These are phyloP conservation scores for Chaetoceros muelleri DNA, from an alignment of 108 stramenopile species.

Conservation along the genomic window DNA sequence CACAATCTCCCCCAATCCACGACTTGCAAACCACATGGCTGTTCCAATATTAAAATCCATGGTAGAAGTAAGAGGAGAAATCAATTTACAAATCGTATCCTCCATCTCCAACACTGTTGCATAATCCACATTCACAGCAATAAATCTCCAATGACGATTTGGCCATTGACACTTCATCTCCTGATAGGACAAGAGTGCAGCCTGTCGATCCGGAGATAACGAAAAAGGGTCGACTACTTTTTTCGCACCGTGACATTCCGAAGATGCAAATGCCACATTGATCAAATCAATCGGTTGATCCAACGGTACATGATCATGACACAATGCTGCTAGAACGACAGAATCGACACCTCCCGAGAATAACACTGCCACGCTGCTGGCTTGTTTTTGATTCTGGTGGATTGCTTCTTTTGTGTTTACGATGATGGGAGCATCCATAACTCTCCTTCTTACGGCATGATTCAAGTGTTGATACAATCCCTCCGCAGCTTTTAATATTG, in stretches of 20 bases:
- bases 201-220: slow-evolving; percentile 79
- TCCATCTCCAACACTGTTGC: slow-evolving; percentile 53
- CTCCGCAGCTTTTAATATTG: slow-evolving; percentile 24
- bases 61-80: slow-evolving; percentile 53
- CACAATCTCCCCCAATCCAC: slow-evolving; percentile 39
- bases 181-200: slow-evolving; percentile 61
- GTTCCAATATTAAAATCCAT: slow-evolving; percentile 97
- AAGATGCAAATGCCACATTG: slow-evolving; percentile 74
- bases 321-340: slow-evolving; percentile 82
- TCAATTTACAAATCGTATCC: slow-evolving; percentile 43
- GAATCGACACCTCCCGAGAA: slow-evolving; percentile 98
- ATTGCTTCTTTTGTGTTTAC: no score
- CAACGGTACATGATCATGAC: slow-evolving; percentile 47
- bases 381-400: slow-evolving; percentile 4
- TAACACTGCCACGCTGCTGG: slow-evolving; percentile 63
- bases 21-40: slow-evolving; percentile 91
- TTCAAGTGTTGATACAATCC: slow-evolving; percentile 25
- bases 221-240: not conserved
- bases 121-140: slow-evolving; percentile 64
- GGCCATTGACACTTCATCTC: slow-evolving; percentile 60
- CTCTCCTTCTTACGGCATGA: slow-evolving; percentile 48
- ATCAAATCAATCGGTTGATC: slow-evolving; percentile 68
- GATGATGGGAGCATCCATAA: slow-evolving; percentile 24
- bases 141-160: slow-evolving; percentile 46
- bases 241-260: not conserved